Evolutionary conservation across 2,329 filamentous ascomycete genomes (phyloP).

Genomic region (Colletotrichum cordylinicola): DNA sequence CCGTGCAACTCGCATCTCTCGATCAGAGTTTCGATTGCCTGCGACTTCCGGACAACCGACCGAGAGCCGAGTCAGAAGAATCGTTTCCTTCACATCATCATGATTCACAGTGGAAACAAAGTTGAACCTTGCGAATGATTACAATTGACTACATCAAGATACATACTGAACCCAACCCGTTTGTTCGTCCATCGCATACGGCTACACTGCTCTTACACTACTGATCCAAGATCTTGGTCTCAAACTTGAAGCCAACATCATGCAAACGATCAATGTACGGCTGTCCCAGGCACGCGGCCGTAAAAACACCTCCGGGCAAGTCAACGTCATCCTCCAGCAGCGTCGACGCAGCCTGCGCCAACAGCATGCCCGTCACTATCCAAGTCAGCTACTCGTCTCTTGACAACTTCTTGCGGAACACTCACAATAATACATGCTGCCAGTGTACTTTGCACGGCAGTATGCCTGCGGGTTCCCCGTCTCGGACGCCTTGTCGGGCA

Average conservation of each 20-base stretch:
- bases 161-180: background rate
- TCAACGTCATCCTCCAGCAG: slow-evolving; percentile 67
- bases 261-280: slow-evolving; percentile 68
- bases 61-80: background rate
- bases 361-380: slow-evolving; percentile 68
- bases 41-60: background rate
- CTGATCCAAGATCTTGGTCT: slow-evolving; percentile 51
- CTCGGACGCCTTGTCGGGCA: slow-evolving; percentile 58
- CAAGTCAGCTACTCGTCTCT: background rate
- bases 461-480: slow-evolving; percentile 53
- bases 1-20: background rate
- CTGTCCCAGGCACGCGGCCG: slow-evolving; percentile 74
- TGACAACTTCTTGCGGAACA: background rate
- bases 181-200: background rate
- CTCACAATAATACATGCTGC: slow-evolving; percentile 71
- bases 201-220: slow-evolving; percentile 8
- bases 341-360: slow-evolving; percentile 69
- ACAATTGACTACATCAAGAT: background rate
- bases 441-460: slow-evolving; percentile 60
- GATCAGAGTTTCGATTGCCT: background rate
- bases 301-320: slow-evolving; percentile 72
- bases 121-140: background rate
- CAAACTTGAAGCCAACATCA: slow-evolving; percentile 66
- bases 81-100: background rate
- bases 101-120: background rate